These are phyloP conservation scores for Glonium stellatum DNA, from an alignment of 495 filamentous ascomycete species.

Conservation along the genomic window DNA sequence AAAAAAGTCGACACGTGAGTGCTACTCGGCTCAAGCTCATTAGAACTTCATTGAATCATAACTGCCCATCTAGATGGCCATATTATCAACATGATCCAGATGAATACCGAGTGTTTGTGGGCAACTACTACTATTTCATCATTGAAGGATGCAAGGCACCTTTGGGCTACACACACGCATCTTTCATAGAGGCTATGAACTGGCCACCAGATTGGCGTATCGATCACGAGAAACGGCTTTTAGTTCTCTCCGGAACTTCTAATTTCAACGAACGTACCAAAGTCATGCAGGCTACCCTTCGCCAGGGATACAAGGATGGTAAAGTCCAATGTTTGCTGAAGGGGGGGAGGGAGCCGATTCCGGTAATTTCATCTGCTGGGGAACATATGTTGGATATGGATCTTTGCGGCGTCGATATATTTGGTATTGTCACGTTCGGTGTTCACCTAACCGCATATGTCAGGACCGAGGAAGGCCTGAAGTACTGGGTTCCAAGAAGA, in stretches of 20 bases:
- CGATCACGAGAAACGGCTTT: not conserved
- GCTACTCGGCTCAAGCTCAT: not conserved
- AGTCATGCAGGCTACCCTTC: not conserved
- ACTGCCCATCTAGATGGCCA: constrained; percentile 12
- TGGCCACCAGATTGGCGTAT: not conserved
- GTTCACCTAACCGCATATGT: constrained; percentile 48
- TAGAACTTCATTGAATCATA: not conserved
- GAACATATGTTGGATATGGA: constrained; percentile 37
- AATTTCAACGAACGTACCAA: not conserved
- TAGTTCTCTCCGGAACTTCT: not conserved
- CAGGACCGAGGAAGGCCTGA: constrained; percentile 27
- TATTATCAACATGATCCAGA: constrained; percentile 21
- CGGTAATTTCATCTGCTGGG: not conserved
- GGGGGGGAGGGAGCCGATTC: not conserved
- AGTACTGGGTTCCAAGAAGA: constrained; percentile 49
- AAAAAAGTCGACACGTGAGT: not conserved
- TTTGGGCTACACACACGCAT: constrained; percentile 16
- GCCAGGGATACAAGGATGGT: not conserved
- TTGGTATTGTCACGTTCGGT: constrained; percentile 46
- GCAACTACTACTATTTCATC: constrained; percentile 24
- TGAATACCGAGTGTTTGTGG: constrained; percentile 1
- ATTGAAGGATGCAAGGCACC: constrained; percentile 17
- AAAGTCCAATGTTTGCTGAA: not conserved
- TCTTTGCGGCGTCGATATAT: constrained; percentile 42
- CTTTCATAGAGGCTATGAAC: constrained; percentile 10